Evolutionary conservation across 768 basidiomycete genomes (phyloP), one percentile per base, ranked within the genome.

Genomic region (Phylloporus sp.): DNA sequence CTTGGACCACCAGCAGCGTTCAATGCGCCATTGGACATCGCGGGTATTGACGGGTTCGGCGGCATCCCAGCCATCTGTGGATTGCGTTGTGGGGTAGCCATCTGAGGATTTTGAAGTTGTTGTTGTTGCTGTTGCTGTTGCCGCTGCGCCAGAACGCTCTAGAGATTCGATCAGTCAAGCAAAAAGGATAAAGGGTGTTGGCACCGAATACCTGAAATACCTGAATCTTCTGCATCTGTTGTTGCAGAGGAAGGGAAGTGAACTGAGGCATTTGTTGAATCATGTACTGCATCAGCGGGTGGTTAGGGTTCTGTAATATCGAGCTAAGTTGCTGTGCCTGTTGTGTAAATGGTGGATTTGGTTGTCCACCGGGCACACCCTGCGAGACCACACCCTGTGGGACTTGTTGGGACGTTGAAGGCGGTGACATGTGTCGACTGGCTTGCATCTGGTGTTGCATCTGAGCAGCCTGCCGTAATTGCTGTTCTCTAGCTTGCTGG

Each of bases 161-260:
- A 27, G 11, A 23, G 6, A 49, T 46, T 8, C 1, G 7, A 20
- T 60, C 29, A 60, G 53, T 40, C 36, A 15, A 43, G 37, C 28
- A 5, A 34, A 9, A 32, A 34, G 26, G n/a, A n/a, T n/a, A n/a
- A n/a, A 17, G 3, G 23, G 15, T 14, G 9, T 1, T 14, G 23
- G 23, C 0, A 15, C 11, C 7, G 64, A 69, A 40, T 53, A 82
- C 82, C 71, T 80, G 79, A 13, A 77, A 59, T 44, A 64, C 49
- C 28, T 76, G 62, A 63, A 86, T 68, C 58, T 72, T 79, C 62
- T 83, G 82, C 52, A 86, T 57, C 65, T 87, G 83, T 55, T 73
- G 66, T 48, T 70, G 75, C 2, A 71, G 33, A 9, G 82, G 73
- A 46, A 84, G 62, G 17, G 56, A 57, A 51, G 70, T 66, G 53